Conservation (phyloP, 129 eudicot genomes). For the Kitagawia praeruptora region DNA sequence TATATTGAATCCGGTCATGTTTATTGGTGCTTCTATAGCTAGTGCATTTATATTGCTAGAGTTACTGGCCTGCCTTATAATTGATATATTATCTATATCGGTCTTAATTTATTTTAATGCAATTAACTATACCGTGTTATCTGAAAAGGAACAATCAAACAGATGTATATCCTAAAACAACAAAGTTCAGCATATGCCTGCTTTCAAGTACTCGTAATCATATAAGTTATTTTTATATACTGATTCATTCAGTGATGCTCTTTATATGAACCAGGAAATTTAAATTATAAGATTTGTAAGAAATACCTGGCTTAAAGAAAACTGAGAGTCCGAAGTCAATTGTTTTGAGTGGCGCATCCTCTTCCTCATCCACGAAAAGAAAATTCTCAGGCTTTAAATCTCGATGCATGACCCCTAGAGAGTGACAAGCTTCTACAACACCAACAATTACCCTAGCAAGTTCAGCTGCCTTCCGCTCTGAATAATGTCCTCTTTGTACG, state of each 20-base stretch:
- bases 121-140: not conserved
- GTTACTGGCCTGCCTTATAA: not conserved
- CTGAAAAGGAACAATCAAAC: not conserved
- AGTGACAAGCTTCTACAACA: slow-evolving; percentile 76
- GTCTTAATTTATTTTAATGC: too few species aligned
- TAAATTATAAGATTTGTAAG: not conserved
- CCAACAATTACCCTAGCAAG: slow-evolving; percentile 72
- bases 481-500: slow-evolving; percentile 63
- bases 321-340: slow-evolving; percentile 81
- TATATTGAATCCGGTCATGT: not conserved
- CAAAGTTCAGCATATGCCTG: not conserved
- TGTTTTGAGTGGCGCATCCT: slow-evolving; percentile 65
- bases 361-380: slow-evolving; percentile 52
- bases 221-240: not conserved
- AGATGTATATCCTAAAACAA: not conserved
- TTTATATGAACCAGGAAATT: not conserved
- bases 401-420: slow-evolving; percentile 81
- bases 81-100: not conserved
- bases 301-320: slow-evolving; percentile 59
- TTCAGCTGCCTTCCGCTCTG: slow-evolving; percentile 76
- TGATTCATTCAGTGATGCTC: not conserved
- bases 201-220: not conserved
- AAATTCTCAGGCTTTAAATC: slow-evolving; percentile 90
- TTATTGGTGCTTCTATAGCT: not conserved
- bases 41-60: not conserved